Conservation (phyloP, 257 asterid species). For the Hygrophila difformis region DNA sequence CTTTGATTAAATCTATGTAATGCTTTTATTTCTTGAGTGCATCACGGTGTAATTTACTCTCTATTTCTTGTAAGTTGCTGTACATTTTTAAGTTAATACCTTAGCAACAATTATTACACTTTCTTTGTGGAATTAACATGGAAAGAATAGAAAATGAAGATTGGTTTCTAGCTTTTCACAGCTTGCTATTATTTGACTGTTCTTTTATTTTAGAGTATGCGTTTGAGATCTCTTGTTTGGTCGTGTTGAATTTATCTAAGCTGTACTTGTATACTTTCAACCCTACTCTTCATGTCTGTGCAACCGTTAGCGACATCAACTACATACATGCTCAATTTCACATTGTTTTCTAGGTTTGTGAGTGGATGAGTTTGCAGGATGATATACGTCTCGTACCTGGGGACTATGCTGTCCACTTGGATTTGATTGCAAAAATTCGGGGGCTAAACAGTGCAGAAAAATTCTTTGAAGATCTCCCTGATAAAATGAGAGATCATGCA, state of each 20-base stretch:
- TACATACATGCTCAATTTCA: background rate
- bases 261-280: background rate
- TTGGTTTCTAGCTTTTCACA: background rate
- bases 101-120: too few relatives aligned
- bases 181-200: background rate
- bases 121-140: too few relatives aligned
- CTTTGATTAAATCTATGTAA: background rate
- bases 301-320: background rate
- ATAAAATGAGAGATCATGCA: conserved; percentile 54
- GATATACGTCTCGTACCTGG: conserved; percentile 77
- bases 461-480: conserved; percentile 81
- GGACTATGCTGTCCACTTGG: conserved; percentile 89
- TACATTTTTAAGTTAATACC: too few relatives aligned
- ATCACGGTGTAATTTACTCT: too few relatives aligned
- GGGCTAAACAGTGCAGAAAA: conserved; percentile 82
- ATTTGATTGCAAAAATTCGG: conserved; percentile 75
- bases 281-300: background rate
- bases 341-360: conserved; percentile 53
- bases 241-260: too few relatives aligned
- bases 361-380: conserved; percentile 81
- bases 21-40: conserved; percentile 3
- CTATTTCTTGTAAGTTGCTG: too few relatives aligned
- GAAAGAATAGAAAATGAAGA: too few relatives aligned
- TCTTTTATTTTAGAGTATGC: background rate
- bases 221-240: too few relatives aligned